phyloP scores from a whole-genome alignment of 2,329 filamentous ascomycete genomes.

The Neurospora sp. region DNA sequence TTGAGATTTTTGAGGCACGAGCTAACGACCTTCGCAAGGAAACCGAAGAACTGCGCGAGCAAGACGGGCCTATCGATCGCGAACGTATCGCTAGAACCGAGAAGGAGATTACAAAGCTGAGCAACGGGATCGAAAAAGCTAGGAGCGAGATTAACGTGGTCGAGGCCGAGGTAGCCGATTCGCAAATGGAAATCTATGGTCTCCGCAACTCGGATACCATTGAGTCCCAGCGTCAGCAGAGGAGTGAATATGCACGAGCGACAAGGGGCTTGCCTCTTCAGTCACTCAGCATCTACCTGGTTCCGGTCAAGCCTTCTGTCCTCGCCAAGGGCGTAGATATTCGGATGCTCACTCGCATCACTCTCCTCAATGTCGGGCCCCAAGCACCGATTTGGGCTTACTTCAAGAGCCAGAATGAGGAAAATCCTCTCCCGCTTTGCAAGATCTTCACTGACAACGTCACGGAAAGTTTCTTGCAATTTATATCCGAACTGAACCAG shows the following conservation, averaged over 20 bases:
- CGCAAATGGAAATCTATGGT: slow-evolving; percentile 17
- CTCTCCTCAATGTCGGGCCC: slow-evolving; percentile 52
- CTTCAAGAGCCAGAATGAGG: slow-evolving; percentile 43
- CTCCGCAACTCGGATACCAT: slow-evolving; percentile 6
- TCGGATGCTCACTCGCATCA: slow-evolving; percentile 43
- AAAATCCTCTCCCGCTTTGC: slow-evolving; percentile 39
- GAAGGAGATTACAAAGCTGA: slow-evolving; percentile 22
- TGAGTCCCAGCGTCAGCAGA: slow-evolving; percentile 19
- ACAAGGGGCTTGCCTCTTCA: slow-evolving; percentile 49
- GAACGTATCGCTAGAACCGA: slow-evolving; percentile 18
- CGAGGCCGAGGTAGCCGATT: slow-evolving; percentile 27
- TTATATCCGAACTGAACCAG: slow-evolving; percentile 40
- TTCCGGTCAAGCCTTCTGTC: slow-evolving; percentile 50
- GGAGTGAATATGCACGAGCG: slow-evolving; percentile 43
- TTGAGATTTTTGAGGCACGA: slow-evolving; percentile 23
- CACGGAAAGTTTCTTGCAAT: slow-evolving; percentile 41
- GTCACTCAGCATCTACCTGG: slow-evolving; percentile 44
- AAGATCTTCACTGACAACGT: slow-evolving; percentile 57
- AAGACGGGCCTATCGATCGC: slow-evolving; percentile 11
- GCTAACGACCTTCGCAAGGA: slow-evolving; percentile 21
- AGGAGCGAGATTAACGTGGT: slow-evolving; percentile 25
- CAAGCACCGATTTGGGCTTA: slow-evolving; percentile 51
- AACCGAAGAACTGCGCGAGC: slow-evolving; percentile 20
- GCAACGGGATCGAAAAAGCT: slow-evolving; percentile 24
- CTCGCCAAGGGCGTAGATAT: slow-evolving; percentile 48